Percentiles rank a stretch among this genome's conserved stretches.
phyloP scores from a whole-genome alignment of 345 rosid genomes.

The Gossypium ekmanianum region DNA sequence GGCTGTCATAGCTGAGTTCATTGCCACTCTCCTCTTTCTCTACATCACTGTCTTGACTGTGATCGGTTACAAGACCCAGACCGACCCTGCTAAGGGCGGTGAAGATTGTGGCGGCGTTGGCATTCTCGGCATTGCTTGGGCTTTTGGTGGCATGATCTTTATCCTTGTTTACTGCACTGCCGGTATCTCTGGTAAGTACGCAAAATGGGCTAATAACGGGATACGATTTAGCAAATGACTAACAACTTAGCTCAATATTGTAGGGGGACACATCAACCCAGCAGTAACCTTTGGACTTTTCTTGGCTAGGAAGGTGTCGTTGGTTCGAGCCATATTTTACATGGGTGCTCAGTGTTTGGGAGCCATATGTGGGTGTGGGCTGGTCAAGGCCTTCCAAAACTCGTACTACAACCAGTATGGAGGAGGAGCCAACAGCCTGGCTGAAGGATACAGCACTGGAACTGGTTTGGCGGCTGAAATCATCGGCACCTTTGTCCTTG shows the following conservation, averaged over 20 bases:
- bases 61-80: slow-evolving; percentile 50
- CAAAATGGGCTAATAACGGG: background rate
- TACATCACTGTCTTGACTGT: slow-evolving; percentile 61
- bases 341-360: slow-evolving; percentile 69
- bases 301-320: slow-evolving; percentile 56
- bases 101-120: slow-evolving; percentile 39
- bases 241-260: background rate
- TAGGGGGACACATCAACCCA: slow-evolving; percentile 75
- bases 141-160: slow-evolving; percentile 74
- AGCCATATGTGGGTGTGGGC: slow-evolving; percentile 59
- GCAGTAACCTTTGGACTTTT: slow-evolving; percentile 67
- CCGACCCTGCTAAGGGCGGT: slow-evolving; percentile 20
- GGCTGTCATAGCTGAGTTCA: slow-evolving; percentile 58
- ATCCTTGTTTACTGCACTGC: slow-evolving; percentile 69
- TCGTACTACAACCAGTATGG: slow-evolving; percentile 46
- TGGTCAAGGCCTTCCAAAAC: slow-evolving; percentile 56
- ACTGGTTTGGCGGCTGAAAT: slow-evolving; percentile 65
- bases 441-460: slow-evolving; percentile 51
- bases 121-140: slow-evolving; percentile 64
- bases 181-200: slow-evolving; percentile 51
- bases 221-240: background rate
- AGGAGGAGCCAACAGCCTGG: slow-evolving; percentile 57
- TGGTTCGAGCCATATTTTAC: slow-evolving; percentile 54
- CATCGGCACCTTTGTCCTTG: slow-evolving; percentile 61
- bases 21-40: slow-evolving; percentile 62